Base-by-base conservation (phyloP, 192 early-diverging fungal genomes). In the Ambispora gerdemannii region DNA sequence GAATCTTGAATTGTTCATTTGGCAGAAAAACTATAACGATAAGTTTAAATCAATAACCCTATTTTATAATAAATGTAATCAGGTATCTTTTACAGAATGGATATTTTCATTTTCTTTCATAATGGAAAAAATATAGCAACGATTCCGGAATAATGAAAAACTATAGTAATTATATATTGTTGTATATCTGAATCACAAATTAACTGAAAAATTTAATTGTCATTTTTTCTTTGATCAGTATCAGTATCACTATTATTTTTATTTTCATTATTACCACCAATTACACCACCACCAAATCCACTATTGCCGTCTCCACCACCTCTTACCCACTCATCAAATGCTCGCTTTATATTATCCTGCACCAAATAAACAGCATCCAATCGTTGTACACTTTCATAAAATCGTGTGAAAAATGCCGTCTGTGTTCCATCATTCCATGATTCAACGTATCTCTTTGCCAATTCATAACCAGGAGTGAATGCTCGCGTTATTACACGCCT, bases 371-470 rank as follows among this genome's bases (percentile, higher is more conserved):
- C 67, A 10, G 78, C 80, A 73, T 81, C 80, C 13, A 71, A 71
- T 50, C 78, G 69, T 27, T 75, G 63, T 20, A 65, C 61, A 65
- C 80, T 79, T 28, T 75, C 75, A 15, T 38, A 64, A 51, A 79
- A 81, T 34, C 75, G 49, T 50, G 30, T 36, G 43, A 81, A 81
- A 60, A 81, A 81, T 3, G 75, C 56, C 32, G 55, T 32, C 61
- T 81, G 80, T 10, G 78, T 75, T 22, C 80, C 80, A 38, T 79
- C 78, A 24, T 62, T 70, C 78, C 77, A 81, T 10, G 78, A 79
- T 22, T 74, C 63, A 25, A 75, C 67, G 19, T 79, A 81, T 22
- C 78, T 49, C 19, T 70, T 51, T 13, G 60, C 71, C 17, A 81
- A 52, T 32, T 66, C 47, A 31, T 75, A 72, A 4, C 76, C 24